Percentiles rank a stretch among this genome's conserved stretches.
Conservation (phyloP, 768 basidiomycete genomes). For the Tulasnella sp. region DNA sequence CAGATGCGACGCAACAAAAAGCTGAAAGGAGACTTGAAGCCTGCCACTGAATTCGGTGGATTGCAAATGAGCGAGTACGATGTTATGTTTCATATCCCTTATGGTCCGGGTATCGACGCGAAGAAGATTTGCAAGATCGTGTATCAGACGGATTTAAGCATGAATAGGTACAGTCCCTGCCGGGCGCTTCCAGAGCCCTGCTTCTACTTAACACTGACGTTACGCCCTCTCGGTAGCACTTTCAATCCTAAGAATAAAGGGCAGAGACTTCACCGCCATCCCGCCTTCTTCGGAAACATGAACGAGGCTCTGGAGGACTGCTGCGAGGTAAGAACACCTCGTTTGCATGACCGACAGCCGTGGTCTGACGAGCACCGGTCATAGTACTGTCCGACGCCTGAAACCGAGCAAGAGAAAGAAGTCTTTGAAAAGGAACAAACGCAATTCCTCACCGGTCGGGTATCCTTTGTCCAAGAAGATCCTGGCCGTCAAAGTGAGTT, state of each 20-base stretch:
- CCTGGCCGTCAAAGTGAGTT: too few species aligned
- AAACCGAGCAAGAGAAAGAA: too few species aligned
- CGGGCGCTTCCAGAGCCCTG: too few species aligned
- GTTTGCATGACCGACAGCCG: too few species aligned
- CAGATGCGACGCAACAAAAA: constrained; percentile 46
- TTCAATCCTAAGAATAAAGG: constrained; percentile 67
- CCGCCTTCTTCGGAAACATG: too few species aligned
- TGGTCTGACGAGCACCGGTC: too few species aligned
- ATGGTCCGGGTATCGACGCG: constrained; percentile 64
- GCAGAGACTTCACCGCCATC: constrained; percentile 38
- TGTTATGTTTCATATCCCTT: constrained; percentile 61
- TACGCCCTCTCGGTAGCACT: constrained; percentile 45
- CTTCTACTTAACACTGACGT: too few species aligned
- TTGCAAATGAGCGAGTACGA: constrained; percentile 64
- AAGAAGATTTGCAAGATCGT: constrained; percentile 59
- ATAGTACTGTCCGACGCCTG: too few species aligned
- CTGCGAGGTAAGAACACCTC: constrained; percentile 49
- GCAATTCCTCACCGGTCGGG: too few species aligned
- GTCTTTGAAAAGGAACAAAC: too few species aligned
- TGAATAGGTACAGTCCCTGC: constrained; percentile 21
- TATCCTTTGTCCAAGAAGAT: too few species aligned
- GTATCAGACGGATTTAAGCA: constrained; percentile 54
- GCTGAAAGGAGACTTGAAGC: constrained; percentile 62
- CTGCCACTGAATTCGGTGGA: constrained; percentile 47
- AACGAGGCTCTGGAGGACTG: constrained; percentile 51